Conservation (phyloP, 257 asterid species). For the Euphrasia confusa region DNA sequence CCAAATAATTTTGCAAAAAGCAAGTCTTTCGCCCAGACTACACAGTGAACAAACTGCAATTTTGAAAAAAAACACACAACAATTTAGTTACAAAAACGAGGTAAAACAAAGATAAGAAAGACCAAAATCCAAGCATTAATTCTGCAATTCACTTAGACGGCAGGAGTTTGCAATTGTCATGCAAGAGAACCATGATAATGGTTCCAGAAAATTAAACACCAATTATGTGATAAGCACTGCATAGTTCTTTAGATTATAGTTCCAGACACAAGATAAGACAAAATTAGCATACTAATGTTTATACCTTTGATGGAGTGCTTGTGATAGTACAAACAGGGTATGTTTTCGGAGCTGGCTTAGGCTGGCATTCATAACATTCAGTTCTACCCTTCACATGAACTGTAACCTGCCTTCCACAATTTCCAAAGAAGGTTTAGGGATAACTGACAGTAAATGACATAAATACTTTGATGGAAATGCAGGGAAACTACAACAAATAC, state of each 20-base stretch:
- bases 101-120: not conserved
- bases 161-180: slow-evolving; percentile 1
- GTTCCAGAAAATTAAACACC: slow-evolving; percentile 4
- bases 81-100: slow-evolving; percentile 8
- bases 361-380: slow-evolving; percentile 97
- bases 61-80: slow-evolving; percentile 8
- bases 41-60: slow-evolving; percentile 93
- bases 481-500: slow-evolving; percentile 2
- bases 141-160: slow-evolving; percentile 7
- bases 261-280: not conserved
- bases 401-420: slow-evolving; percentile 62
- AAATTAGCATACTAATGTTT: slow-evolving; percentile 2
- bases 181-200: slow-evolving; percentile 7
- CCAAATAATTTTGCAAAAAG: slow-evolving; percentile 94
- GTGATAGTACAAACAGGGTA: slow-evolving; percentile 98
- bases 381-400: slow-evolving; percentile 90
- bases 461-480: slow-evolving; percentile 16
- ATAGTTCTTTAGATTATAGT: slow-evolving; percentile 7
- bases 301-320: slow-evolving; percentile 97
- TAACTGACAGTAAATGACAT: slow-evolving; percentile 20
- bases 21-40: slow-evolving; percentile 98
- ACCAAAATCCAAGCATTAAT: not conserved
- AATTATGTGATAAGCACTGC: slow-evolving; percentile 1
- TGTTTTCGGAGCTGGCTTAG: slow-evolving; percentile 97
- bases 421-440: slow-evolving; percentile 19